Percentiles rank a stretch among this genome's conserved stretches.
Conservation (phyloP, 371 early-diverging fungal species). For the Blastocladiella emersonii region DNA sequence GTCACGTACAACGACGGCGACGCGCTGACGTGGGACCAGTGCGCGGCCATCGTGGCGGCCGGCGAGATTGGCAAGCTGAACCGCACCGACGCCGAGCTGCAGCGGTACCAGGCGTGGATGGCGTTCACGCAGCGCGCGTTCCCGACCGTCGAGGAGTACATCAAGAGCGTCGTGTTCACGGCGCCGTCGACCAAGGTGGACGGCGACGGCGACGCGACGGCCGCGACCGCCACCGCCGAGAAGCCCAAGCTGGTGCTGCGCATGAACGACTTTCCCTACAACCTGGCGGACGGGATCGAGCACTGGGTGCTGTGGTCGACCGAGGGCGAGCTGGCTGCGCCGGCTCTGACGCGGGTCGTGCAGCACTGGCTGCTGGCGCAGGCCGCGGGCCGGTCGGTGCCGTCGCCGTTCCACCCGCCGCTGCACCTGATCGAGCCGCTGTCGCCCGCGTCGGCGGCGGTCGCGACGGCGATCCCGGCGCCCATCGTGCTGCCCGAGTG, state of each 20-base stretch:
- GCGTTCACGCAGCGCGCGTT: background rate
- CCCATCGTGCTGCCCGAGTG: background rate
- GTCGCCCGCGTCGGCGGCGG: too few species aligned
- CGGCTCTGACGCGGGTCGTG: background rate
- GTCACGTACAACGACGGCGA: background rate
- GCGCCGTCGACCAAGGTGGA: background rate
- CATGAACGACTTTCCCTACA: constrained; percentile 2
- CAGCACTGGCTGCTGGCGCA: background rate
- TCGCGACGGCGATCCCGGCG: background rate
- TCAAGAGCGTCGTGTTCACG: background rate
- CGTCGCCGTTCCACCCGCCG: too few species aligned
- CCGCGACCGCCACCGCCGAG: background rate
- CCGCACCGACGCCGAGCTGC: background rate
- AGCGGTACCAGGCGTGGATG: background rate
- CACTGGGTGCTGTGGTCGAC: constrained; percentile 2
- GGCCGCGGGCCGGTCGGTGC: too few species aligned
- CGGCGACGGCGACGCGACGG: background rate
- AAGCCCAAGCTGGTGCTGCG: background rate
- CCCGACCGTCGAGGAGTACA: background rate
- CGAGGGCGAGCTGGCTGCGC: background rate
- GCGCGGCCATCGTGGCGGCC: background rate
- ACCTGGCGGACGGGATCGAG: background rate
- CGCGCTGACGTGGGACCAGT: background rate
- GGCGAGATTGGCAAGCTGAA: background rate
- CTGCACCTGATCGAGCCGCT: background rate